Evolutionary conservation across 768 basidiomycete genomes (phyloP).

Genomic region (Leccinum aurantiacum): DNA sequence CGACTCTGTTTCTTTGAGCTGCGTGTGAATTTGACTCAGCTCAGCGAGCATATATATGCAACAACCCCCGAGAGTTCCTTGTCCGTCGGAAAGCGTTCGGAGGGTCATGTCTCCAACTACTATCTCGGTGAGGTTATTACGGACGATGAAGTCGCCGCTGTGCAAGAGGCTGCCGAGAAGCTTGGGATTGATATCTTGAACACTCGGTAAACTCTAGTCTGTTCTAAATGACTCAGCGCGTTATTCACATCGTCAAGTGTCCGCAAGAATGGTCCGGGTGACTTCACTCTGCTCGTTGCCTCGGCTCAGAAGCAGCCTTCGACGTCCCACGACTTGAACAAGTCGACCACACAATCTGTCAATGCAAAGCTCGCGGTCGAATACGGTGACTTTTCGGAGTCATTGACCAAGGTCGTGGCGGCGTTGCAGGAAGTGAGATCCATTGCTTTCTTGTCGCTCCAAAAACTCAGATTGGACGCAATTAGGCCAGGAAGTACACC

Average conservation of each 20-base stretch:
- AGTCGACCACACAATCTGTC: slow-evolving; percentile 42
- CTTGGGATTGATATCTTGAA: slow-evolving; percentile 76
- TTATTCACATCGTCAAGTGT: slow-evolving; percentile 46
- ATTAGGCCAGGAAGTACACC: slow-evolving; percentile 68
- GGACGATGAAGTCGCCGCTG: slow-evolving; percentile 75
- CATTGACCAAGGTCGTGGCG: slow-evolving; percentile 52
- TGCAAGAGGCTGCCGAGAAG: slow-evolving; percentile 76
- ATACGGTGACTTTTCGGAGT: slow-evolving; percentile 71
- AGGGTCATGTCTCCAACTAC: slow-evolving; percentile 83
- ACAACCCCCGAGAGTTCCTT: slow-evolving; percentile 61
- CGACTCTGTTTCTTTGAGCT: slow-evolving; percentile 1
- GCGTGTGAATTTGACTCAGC: slow-evolving; percentile 36
- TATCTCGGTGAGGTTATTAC: slow-evolving; percentile 72
- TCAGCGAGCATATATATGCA: slow-evolving; percentile 75
- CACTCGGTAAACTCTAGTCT: slow-evolving; percentile 55
- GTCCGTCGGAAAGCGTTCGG: slow-evolving; percentile 75
- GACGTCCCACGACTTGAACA: slow-evolving; percentile 49
- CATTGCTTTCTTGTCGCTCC: background rate
- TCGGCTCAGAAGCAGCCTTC: slow-evolving; percentile 51
- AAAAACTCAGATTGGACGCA: background rate
- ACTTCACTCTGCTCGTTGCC: slow-evolving; percentile 75
- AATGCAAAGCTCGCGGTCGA: slow-evolving; percentile 60
- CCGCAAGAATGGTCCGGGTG: slow-evolving; percentile 58
- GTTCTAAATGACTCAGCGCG: background rate
- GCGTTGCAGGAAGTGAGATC: slow-evolving; percentile 57